phyloP scores from a whole-genome alignment of 2,329 filamentous ascomycete genomes.

The Colletotrichum sp. region DNA sequence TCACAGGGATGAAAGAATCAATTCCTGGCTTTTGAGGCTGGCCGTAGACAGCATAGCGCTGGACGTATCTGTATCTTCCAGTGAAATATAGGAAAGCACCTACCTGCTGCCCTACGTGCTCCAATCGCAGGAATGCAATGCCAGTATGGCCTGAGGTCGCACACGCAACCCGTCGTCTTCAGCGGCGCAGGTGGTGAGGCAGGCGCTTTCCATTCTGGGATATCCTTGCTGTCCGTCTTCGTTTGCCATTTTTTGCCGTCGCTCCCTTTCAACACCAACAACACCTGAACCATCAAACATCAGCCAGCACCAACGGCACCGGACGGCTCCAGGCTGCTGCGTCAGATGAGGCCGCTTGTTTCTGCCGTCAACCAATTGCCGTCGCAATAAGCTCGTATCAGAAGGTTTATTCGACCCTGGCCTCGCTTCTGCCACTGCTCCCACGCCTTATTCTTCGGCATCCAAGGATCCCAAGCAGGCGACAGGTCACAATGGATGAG shows the following conservation, averaged over 20 bases:
- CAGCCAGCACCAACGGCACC: not conserved
- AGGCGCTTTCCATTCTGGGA: not conserved
- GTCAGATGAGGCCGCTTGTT: not conserved
- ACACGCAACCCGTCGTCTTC: not conserved
- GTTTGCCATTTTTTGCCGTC: not conserved
- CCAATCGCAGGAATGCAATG: not conserved
- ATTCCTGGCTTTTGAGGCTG: not conserved
- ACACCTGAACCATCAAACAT: not conserved
- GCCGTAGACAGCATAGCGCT: not conserved
- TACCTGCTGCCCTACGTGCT: not conserved
- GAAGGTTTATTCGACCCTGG: not conserved
- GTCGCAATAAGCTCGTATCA: not conserved
- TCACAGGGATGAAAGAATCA: not conserved
- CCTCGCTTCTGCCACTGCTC: not conserved
- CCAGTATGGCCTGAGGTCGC: not conserved
- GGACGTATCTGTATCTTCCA: not conserved
- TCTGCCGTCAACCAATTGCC: not conserved
- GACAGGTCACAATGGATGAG: conserved; percentile 2
- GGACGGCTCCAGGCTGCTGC: not conserved
- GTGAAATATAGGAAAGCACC: not conserved
- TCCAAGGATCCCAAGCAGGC: not conserved
- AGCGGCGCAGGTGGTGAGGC: not conserved
- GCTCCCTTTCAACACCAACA: not conserved
- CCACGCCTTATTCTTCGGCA: not conserved
- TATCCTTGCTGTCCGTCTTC: conserved; percentile 2